These are phyloP conservation scores for Hygrophorus pudorinus DNA, from an alignment of 768 basidiomycete species.

Conservation along the genomic window DNA sequence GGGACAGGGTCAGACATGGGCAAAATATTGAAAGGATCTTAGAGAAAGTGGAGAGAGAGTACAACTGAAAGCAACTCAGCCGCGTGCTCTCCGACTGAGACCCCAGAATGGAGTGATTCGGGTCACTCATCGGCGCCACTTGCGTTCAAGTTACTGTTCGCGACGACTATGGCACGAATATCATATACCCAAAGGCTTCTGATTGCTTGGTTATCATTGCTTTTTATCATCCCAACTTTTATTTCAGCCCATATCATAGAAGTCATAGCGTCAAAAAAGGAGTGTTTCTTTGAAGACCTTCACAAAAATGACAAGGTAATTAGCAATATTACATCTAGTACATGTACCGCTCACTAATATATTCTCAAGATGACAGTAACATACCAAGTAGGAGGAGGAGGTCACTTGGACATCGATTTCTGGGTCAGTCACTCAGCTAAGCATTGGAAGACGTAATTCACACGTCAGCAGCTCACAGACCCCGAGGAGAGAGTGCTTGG, in stretches of 20 bases:
- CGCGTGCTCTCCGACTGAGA: slow-evolving; percentile 4
- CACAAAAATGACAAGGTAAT: slow-evolving; percentile 81
- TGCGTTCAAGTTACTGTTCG: not conserved
- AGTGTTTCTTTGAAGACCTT: slow-evolving; percentile 95
- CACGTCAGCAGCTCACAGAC: slow-evolving; percentile 56
- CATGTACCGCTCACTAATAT: not conserved
- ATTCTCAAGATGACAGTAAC: slow-evolving; percentile 88
- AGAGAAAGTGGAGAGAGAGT: not conserved
- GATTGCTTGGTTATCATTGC: slow-evolving; percentile 20
- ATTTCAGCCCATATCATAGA: slow-evolving; percentile 61
- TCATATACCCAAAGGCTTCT: slow-evolving; percentile 25
- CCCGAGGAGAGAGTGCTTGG: slow-evolving; percentile 58
- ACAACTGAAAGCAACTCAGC: slow-evolving; percentile 6
- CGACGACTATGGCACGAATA: slow-evolving; percentile 13
- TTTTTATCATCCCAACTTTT: slow-evolving; percentile 32
- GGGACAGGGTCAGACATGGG: slow-evolving; percentile 31
- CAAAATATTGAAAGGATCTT: slow-evolving; percentile 7
- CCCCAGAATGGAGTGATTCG: slow-evolving; percentile 12
- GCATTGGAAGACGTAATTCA: slow-evolving; percentile 7
- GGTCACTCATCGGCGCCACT: slow-evolving; percentile 3
- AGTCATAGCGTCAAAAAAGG: slow-evolving; percentile 70
- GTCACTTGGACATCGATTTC: slow-evolving; percentile 96
- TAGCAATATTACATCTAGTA: not conserved
- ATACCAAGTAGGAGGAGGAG: slow-evolving; percentile 97
- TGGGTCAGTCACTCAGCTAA: slow-evolving; percentile 45